phyloP scores from a whole-genome alignment of 495 filamentous ascomycete genomes.

The Echria macrotheca region DNA sequence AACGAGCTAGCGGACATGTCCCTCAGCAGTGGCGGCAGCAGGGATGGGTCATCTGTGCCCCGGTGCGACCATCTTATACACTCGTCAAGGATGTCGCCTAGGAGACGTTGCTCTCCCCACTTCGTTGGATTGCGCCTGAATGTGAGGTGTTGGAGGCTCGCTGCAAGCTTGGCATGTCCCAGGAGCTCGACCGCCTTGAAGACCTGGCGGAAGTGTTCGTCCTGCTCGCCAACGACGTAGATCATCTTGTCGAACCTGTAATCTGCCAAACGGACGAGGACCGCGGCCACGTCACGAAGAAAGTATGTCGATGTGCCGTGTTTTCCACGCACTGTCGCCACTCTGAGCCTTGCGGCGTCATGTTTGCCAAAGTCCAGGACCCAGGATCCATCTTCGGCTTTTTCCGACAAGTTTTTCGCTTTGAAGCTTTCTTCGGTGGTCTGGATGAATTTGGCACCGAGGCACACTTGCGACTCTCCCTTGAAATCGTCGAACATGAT shows the following conservation, averaged over 20 bases:
- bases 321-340: constrained; percentile 61
- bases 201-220: constrained; percentile 65
- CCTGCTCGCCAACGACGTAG: constrained; percentile 68
- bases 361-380: constrained; percentile 67
- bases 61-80: background rate
- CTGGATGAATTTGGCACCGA: constrained; percentile 37
- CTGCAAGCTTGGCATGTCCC: constrained; percentile 6
- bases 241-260: constrained; percentile 70
- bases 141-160: background rate
- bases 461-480: constrained; percentile 35
- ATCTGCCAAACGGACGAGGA: constrained; percentile 54
- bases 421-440: constrained; percentile 50
- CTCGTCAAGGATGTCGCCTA: constrained; percentile 3
- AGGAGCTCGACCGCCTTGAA: constrained; percentile 68
- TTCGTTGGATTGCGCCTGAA: background rate
- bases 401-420: constrained; percentile 54
- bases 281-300: constrained; percentile 67
- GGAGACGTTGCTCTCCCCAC: constrained; percentile 3
- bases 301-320: constrained; percentile 67
- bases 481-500: constrained; percentile 67
- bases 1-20: background rate
- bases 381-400: constrained; percentile 54
- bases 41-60: background rate
- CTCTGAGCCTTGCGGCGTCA: constrained; percentile 59
- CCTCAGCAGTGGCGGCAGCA: background rate